These are phyloP conservation scores for Colletotrichum sp. DNA, from an alignment of 2,329 filamentous ascomycete species.

Conservation along the genomic window DNA sequence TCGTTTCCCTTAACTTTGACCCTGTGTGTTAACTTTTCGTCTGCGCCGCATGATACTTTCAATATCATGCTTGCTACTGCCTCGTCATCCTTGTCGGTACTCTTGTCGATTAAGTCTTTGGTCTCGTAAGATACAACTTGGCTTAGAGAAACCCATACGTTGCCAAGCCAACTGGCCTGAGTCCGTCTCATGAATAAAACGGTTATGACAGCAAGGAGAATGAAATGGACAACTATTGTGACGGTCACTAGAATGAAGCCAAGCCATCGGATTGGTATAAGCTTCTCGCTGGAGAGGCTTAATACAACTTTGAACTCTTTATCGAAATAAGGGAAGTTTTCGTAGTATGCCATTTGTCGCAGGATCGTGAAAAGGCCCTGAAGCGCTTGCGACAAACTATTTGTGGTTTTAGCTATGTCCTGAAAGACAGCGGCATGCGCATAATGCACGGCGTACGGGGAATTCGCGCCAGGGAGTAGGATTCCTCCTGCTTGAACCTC, in stretches of 20 bases:
- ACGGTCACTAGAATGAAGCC: fast-evolving
- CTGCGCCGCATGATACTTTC: fast-evolving
- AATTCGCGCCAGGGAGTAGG: too few species aligned
- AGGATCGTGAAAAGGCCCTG: not conserved
- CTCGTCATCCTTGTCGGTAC: not conserved
- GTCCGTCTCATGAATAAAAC: not conserved
- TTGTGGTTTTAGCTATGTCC: too few species aligned
- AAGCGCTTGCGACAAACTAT: not conserved
- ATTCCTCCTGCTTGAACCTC: too few species aligned
- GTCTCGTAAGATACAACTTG: not conserved
- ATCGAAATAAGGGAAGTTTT: fast-evolving
- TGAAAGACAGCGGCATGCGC: too few species aligned
- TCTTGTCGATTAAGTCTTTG: fast-evolving
- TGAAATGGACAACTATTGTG: not conserved
- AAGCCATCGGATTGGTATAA: fast-evolving
- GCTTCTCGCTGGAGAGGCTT: not conserved
- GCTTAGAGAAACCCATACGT: not conserved
- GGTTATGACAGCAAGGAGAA: fast-evolving
- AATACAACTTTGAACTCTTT: too few species aligned
- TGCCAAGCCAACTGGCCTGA: not conserved
- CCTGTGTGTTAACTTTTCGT: fast-evolving
- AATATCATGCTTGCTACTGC: not conserved
- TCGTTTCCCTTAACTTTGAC: not conserved
- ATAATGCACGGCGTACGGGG: too few species aligned
- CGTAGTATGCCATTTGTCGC: not conserved